Conservation (phyloP, 768 basidiomycete species). For the Crucibulum laeve region DNA sequence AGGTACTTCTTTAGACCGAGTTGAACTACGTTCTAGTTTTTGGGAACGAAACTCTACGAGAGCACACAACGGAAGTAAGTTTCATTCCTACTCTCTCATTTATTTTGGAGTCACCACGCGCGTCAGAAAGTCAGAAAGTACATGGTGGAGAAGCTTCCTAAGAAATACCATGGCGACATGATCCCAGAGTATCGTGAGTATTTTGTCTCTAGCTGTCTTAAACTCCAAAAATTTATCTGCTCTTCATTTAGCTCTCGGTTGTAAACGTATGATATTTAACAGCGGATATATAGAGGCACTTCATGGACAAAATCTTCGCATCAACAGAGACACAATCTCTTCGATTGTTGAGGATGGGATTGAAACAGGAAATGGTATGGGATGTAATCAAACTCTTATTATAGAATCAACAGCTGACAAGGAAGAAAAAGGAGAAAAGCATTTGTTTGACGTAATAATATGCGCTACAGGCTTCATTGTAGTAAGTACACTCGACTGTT, state of each 20-base stretch:
- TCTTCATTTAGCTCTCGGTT: slow-evolving; percentile 35
- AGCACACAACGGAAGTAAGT: slow-evolving; percentile 7
- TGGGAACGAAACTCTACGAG: slow-evolving; percentile 2
- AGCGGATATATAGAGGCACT: slow-evolving; percentile 39
- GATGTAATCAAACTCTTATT: neutral
- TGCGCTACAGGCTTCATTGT: slow-evolving; percentile 31
- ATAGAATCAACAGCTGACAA: neutral
- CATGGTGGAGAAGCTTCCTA: slow-evolving; percentile 36
- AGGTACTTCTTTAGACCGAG: slow-evolving; percentile 7
- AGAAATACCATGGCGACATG: slow-evolving; percentile 37
- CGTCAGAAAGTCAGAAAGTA: slow-evolving; percentile 21
- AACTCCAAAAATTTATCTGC: neutral
- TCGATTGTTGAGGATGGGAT: slow-evolving; percentile 36
- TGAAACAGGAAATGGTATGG: slow-evolving; percentile 30
- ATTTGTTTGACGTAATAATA: slow-evolving; percentile 33
- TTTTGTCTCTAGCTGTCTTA: neutral
- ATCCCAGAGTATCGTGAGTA: slow-evolving; percentile 44
- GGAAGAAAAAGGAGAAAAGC: slow-evolving; percentile 20
- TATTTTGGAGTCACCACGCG: neutral
- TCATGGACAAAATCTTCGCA: slow-evolving; percentile 38
- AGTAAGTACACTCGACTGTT: slow-evolving; percentile 10
- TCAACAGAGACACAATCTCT: slow-evolving; percentile 36
- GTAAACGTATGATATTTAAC: slow-evolving; percentile 52
- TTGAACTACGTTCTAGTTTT: slow-evolving; percentile 7
- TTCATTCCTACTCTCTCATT: neutral